A percentile compares a stretch with the other conserved stretches of the same genome.
Conservation (phyloP, 768 basidiomycete genomes). For the Cystofilobasidium ferigula region DNA sequence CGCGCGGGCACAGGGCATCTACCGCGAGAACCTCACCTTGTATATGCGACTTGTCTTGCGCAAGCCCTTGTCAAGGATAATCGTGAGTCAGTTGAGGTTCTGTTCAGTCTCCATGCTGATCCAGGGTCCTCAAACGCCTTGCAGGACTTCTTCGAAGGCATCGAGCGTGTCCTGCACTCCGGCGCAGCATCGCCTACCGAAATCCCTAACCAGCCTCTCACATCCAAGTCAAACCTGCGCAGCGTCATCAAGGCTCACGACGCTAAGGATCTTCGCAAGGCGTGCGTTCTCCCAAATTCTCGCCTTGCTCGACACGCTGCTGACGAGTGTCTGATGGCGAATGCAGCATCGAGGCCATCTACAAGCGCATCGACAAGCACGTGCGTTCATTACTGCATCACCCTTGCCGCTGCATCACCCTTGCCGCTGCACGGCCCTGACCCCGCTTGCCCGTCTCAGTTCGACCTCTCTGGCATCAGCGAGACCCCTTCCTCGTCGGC, state of each 20-base stretch:
- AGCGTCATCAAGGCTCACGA: slow-evolving; percentile 75
- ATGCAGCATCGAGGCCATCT: slow-evolving; percentile 59
- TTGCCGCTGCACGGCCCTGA: slow-evolving; percentile 37
- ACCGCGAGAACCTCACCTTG: slow-evolving; percentile 74
- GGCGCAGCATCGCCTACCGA: slow-evolving; percentile 55
- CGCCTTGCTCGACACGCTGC: not conserved
- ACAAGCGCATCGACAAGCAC: slow-evolving; percentile 90
- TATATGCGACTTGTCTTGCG: slow-evolving; percentile 81
- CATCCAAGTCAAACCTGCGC: slow-evolving; percentile 65
- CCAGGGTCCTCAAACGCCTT: not conserved
- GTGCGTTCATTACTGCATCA: slow-evolving; percentile 40
- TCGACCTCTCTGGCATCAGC: slow-evolving; percentile 24
- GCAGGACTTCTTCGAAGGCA: slow-evolving; percentile 88
- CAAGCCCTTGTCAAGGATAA: slow-evolving; percentile 72
- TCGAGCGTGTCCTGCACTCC: slow-evolving; percentile 74
- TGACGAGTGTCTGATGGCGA: too few relatives aligned
- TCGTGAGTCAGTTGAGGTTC: slow-evolving; percentile 46
- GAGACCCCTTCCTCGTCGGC: slow-evolving; percentile 36
- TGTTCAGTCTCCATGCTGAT: not conserved
- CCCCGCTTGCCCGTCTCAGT: not conserved
- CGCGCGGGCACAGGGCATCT: slow-evolving; percentile 64
- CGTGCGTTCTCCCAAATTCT: slow-evolving; percentile 33
- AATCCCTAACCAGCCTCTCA: slow-evolving; percentile 60
- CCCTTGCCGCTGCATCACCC: not conserved
- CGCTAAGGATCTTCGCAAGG: slow-evolving; percentile 78